Conservation (phyloP, 164 flowering plant genomes). For the Stephania yunnanensis region DNA sequence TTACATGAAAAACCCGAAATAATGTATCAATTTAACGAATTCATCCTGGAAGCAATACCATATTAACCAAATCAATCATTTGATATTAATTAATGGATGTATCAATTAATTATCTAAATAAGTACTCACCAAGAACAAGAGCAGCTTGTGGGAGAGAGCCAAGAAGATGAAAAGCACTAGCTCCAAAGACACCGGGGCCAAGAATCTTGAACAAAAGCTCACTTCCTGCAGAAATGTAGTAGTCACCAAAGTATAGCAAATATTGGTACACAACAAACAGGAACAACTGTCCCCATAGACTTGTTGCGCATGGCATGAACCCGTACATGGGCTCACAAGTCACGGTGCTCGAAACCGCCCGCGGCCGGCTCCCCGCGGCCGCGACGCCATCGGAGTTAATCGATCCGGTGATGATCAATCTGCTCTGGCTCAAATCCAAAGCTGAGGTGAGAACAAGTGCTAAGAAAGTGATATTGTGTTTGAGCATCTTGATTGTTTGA, state of each 20-base stretch:
- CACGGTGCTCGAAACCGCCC: not conserved
- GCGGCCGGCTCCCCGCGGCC: not conserved
- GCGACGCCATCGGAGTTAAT: conserved; percentile 6
- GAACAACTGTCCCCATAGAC: conserved; percentile 40
- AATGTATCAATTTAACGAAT: too few species aligned
- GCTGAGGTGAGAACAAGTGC: not conserved
- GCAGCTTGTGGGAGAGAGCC: conserved; percentile 27
- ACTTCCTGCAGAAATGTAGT: conserved; percentile 34
- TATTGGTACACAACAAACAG: conserved; percentile 37
- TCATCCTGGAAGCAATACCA: too few species aligned
- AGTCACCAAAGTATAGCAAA: conserved; percentile 27
- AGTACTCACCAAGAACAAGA: conserved; percentile 20
- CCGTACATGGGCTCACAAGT: conserved; percentile 36
- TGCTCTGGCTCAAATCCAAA: not conserved
- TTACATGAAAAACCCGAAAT: too few species aligned
- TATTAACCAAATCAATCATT: too few species aligned
- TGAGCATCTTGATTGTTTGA: not conserved
- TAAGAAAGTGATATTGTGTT: not conserved
- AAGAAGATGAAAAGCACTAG: conserved; percentile 38
- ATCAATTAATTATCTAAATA: not conserved
- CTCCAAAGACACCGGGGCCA: conserved; percentile 50
- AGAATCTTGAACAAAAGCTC: conserved; percentile 31
- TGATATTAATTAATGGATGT: too few species aligned
- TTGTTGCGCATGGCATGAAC: conserved; percentile 45
- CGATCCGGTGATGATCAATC: not conserved